These are phyloP conservation scores for Dothideomycetes sp. DNA, from an alignment of 2,329 filamentous ascomycete genomes.

Conservation along the genomic window DNA sequence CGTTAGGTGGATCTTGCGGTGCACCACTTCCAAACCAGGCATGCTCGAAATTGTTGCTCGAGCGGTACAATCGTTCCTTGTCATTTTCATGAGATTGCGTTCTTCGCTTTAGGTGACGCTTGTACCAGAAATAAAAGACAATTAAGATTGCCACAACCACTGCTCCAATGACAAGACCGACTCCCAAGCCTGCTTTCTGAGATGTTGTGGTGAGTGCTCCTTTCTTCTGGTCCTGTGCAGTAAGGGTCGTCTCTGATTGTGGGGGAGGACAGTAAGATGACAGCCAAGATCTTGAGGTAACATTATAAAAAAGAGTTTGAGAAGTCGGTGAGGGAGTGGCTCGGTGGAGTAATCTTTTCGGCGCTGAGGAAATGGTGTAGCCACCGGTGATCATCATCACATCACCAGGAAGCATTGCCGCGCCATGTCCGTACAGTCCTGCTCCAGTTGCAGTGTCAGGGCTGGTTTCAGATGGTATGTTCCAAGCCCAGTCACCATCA, in stretches of 20 bases:
- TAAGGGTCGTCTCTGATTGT: not conserved
- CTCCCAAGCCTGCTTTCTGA: slow-evolving; percentile 38
- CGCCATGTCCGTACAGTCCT: slow-evolving; percentile 54
- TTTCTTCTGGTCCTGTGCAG: slow-evolving; percentile 23
- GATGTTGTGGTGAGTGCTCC: slow-evolving; percentile 34
- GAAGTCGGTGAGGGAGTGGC: slow-evolving; percentile 31
- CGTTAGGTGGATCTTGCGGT: not conserved
- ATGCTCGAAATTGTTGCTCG: slow-evolving; percentile 6
- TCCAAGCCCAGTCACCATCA: slow-evolving; percentile 58
- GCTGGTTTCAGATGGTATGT: slow-evolving; percentile 45
- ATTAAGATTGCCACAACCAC: slow-evolving; percentile 33
- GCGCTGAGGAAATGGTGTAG: slow-evolving; percentile 39
- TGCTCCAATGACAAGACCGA: slow-evolving; percentile 37
- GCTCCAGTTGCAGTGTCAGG: slow-evolving; percentile 33
- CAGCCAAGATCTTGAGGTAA: slow-evolving; percentile 51
- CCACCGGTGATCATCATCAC: slow-evolving; percentile 55
- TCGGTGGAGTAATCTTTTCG: slow-evolving; percentile 29
- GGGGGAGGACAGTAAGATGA: slow-evolving; percentile 43
- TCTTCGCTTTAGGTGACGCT: slow-evolving; percentile 30
- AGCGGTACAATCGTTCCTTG: slow-evolving; percentile 10
- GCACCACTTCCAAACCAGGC: slow-evolving; percentile 2
- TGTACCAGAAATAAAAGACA: slow-evolving; percentile 40
- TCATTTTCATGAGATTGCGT: slow-evolving; percentile 23
- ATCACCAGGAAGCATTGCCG: slow-evolving; percentile 50
- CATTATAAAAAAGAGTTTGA: slow-evolving; percentile 51